Evolutionary conservation across 2,329 filamentous ascomycete genomes (phyloP).

Genomic region (Paracorniculantispora psalliotae): DNA sequence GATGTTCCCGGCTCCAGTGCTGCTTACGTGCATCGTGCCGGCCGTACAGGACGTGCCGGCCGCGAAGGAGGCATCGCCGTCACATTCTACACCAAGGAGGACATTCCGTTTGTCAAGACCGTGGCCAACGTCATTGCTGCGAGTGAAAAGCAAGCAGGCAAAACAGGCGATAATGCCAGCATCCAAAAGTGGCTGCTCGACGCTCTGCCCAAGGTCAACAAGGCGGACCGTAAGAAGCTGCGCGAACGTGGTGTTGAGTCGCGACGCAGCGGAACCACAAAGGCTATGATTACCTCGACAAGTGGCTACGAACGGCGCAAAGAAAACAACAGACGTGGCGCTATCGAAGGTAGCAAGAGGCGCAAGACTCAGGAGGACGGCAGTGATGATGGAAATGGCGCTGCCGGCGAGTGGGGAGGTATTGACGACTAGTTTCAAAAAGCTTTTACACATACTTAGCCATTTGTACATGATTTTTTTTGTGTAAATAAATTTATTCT

Average conservation of each 20-base stretch:
- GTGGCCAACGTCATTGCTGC: constrained; percentile 89
- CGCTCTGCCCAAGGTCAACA: constrained; percentile 75
- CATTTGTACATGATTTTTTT: background rate
- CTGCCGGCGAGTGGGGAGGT: constrained; percentile 42
- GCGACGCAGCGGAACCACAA: constrained; percentile 39
- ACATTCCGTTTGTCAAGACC: constrained; percentile 81
- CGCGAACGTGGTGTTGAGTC: constrained; percentile 78
- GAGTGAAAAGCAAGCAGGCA: constrained; percentile 67
- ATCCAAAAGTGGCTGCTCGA: constrained; percentile 85
- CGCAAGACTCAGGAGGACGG: constrained; percentile 36
- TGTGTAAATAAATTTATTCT: background rate
- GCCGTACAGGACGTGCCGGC: constrained; percentile 83
- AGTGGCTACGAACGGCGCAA: constrained; percentile 67
- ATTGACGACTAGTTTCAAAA: constrained; percentile 36
- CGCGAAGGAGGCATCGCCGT: constrained; percentile 83
- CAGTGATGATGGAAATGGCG: constrained; percentile 25
- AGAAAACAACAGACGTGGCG: constrained; percentile 62
- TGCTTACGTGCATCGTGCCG: constrained; percentile 88
- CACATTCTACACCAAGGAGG: constrained; percentile 93
- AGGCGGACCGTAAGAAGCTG: constrained; percentile 77
- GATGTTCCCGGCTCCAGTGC: constrained; percentile 90
- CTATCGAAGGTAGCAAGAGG: constrained; percentile 57
- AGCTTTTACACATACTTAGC: constrained; percentile 1
- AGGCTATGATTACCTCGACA: constrained; percentile 73
- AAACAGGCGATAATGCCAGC: constrained; percentile 47